Evolutionary conservation across 1,284 basidiomycete genomes (phyloP).

Genomic region (Sporisorium scitamineum): DNA sequence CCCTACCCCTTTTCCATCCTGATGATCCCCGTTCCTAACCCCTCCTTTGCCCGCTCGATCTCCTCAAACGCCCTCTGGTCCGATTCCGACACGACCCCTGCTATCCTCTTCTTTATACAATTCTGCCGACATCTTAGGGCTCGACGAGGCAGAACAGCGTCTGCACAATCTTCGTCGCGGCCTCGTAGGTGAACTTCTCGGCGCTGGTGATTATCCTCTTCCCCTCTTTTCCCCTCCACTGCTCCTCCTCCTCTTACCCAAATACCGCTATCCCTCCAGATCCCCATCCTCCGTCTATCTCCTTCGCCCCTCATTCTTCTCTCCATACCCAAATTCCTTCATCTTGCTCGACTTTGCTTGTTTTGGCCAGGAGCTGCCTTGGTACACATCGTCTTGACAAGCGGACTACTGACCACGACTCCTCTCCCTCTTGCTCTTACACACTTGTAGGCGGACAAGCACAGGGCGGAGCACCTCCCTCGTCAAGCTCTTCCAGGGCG

Average conservation of each 20-base stretch:
- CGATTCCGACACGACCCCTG: background rate
- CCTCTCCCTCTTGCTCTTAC: background rate
- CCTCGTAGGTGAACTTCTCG: conserved; percentile 43
- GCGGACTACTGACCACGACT: conserved; percentile 6
- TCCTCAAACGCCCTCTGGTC: conserved; percentile 6
- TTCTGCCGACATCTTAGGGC: conserved; percentile 8
- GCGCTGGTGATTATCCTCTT: conserved; percentile 50
- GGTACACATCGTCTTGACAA: background rate
- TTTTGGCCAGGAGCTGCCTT: background rate
- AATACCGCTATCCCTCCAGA: background rate
- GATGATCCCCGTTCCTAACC: background rate
- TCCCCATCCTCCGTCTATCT: background rate
- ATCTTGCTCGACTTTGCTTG: background rate
- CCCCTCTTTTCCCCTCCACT: background rate
- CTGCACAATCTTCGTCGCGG: conserved; percentile 39
- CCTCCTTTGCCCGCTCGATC: conserved; percentile 10
- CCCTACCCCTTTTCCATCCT: background rate
- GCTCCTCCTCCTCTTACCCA: background rate
- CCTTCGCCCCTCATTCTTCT: too few relatives aligned
- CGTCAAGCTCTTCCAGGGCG: conserved; percentile 14
- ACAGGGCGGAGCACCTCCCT: conserved; percentile 22
- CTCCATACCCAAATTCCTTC: too few relatives aligned
- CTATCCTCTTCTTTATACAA: background rate
- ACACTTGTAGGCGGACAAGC: conserved; percentile 8
- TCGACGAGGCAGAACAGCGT: conserved; percentile 11